Evolutionary conservation across 352 stramenopile genomes (phyloP).

Genomic region (Phytophthora lateralis): DNA sequence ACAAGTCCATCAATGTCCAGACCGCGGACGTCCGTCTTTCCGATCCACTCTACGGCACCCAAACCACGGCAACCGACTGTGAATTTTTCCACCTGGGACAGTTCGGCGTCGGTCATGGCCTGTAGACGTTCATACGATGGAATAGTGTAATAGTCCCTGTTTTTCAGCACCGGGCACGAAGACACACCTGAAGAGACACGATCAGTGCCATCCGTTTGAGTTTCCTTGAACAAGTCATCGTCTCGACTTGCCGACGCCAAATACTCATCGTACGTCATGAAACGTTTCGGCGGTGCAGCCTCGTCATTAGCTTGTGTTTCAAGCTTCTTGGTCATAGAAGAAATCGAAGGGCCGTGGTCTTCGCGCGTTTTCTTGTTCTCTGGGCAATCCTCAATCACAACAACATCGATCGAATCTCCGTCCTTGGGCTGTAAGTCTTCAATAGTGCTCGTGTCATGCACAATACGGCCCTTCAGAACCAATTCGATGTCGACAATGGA

Average conservation of each 20-base stretch:
- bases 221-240: constrained; percentile 44
- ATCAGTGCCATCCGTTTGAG: constrained; percentile 12
- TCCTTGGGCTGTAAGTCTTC: constrained; percentile 66
- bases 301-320: constrained; percentile 31
- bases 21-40: constrained; percentile 78
- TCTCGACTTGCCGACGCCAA: constrained; percentile 66
- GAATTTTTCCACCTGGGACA: constrained; percentile 74
- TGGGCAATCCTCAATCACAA: constrained; percentile 63
- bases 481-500: constrained; percentile 64
- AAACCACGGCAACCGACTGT: constrained; percentile 82
- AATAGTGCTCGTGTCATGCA: constrained; percentile 50
- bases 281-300: constrained; percentile 50
- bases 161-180: constrained; percentile 72
- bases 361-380: constrained; percentile 42
- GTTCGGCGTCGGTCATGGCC: constrained; percentile 72
- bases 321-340: constrained; percentile 40
- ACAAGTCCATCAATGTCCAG: constrained; percentile 82
- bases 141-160: constrained; percentile 80
- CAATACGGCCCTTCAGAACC: constrained; percentile 63
- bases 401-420: constrained; percentile 68
- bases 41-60: constrained; percentile 82
- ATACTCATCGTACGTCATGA: constrained; percentile 86
- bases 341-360: constrained; percentile 20
- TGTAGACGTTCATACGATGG: constrained; percentile 72
- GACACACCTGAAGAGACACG: constrained; percentile 27